Evolutionary conservation across 1,284 basidiomycete species (phyloP).

Genomic region (Kalmanozyma brasiliensis): DNA sequence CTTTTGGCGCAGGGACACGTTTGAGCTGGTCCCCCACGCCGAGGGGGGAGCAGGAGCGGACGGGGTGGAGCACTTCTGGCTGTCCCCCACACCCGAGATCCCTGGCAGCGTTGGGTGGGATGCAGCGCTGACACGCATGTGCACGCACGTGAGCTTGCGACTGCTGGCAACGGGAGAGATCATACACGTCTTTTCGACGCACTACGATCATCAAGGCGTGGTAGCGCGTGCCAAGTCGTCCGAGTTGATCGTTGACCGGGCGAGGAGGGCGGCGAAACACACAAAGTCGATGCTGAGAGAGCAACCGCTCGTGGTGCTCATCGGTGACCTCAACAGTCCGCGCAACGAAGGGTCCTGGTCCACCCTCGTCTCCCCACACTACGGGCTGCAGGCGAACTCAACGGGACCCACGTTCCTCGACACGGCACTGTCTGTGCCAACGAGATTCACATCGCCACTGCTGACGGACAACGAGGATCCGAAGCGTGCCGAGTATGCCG

Average conservation of each 20-base stretch:
- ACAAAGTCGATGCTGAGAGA: conserved; percentile 11
- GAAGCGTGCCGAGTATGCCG: conserved; percentile 18
- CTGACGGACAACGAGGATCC: conserved; percentile 42
- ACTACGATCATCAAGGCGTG: conserved; percentile 57
- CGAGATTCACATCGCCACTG: conserved; percentile 21
- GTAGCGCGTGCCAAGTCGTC: conserved; percentile 38
- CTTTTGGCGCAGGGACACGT: conserved; percentile 45
- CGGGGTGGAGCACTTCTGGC: conserved; percentile 58
- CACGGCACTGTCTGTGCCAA: conserved; percentile 42
- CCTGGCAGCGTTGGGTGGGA: conserved; percentile 56
- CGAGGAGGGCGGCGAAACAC: conserved; percentile 22
- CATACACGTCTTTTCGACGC: conserved; percentile 55
- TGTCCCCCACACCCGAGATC: conserved; percentile 32
- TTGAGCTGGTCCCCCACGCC: conserved; percentile 16
- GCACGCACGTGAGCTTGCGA: conserved; percentile 52
- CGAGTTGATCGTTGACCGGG: conserved; percentile 42
- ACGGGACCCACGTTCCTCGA: conserved; percentile 38
- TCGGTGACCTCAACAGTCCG: conserved; percentile 55
- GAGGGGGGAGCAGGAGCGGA: conserved; percentile 46
- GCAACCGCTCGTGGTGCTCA: conserved; percentile 47
- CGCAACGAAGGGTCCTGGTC: conserved; percentile 48
- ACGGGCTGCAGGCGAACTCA: conserved; percentile 21
- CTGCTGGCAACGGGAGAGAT: conserved; percentile 29
- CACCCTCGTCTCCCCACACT: conserved; percentile 47
- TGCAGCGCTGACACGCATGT: conserved; percentile 55